A percentile compares a stretch with the other conserved stretches of the same genome.
These are phyloP conservation scores for Paspalum notatum DNA, from an alignment of 176 grass and related monocot species.

Conservation along the genomic window DNA sequence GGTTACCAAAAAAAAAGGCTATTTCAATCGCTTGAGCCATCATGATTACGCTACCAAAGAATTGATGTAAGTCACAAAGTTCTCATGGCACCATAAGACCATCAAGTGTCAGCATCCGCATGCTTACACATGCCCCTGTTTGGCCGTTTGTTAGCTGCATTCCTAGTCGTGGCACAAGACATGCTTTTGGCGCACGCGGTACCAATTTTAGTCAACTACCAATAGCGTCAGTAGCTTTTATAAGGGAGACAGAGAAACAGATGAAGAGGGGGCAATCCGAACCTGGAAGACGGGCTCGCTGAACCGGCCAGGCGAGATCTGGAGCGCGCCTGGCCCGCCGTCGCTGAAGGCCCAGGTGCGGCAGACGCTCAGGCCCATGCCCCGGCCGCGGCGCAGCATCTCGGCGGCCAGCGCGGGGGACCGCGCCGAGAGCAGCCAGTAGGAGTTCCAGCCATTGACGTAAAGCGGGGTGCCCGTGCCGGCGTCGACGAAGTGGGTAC, in stretches of 20 bases:
- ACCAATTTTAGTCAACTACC: too few relatives aligned
- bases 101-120: not conserved
- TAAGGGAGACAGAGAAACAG: not conserved
- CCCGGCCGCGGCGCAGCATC: slow-evolving; percentile 74
- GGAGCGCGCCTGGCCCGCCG: slow-evolving; percentile 70
- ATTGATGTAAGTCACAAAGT: not conserved
- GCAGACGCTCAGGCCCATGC: slow-evolving; percentile 79
- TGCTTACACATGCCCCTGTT: not conserved
- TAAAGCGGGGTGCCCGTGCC: slow-evolving; percentile 61
- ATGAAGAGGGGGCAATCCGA: not conserved
- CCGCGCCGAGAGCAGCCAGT: slow-evolving; percentile 73
- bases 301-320: slow-evolving; percentile 85
- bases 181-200: not conserved
- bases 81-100: not conserved
- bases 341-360: slow-evolving; percentile 89
- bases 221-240: not conserved
- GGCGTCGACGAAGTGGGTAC: slow-evolving; percentile 71
- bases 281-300: slow-evolving; percentile 84
- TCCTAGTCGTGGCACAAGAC: not conserved
- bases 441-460: slow-evolving; percentile 96
- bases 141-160: not conserved
- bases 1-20: not conserved
- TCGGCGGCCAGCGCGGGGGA: slow-evolving; percentile 52
- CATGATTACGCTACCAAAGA: not conserved
- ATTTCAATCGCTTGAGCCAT: not conserved